A percentile compares a stretch with the other conserved stretches of the same genome.
Evolutionary conservation across 2,329 filamentous ascomycete species (phyloP).

Genomic region (Epicoccum nigrum): DNA sequence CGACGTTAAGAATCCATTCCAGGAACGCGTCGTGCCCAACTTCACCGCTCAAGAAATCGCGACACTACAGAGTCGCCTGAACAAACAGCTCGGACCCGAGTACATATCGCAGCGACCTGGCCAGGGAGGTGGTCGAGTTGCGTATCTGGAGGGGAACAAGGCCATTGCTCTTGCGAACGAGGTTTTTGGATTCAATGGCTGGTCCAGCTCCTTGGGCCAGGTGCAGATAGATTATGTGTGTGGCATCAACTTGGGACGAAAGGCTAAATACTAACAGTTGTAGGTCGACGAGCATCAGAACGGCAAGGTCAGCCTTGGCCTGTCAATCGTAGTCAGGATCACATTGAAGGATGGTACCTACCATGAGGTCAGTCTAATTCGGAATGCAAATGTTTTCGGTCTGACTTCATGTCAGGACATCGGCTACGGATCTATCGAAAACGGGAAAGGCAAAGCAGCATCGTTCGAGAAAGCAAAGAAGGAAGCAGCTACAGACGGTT

Average conservation of each 20-base stretch:
- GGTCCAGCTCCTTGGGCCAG: slow-evolving; percentile 94
- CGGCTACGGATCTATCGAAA: slow-evolving; percentile 95
- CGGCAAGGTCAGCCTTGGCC: slow-evolving; percentile 78
- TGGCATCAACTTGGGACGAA: slow-evolving; percentile 9
- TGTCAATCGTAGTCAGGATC: slow-evolving; percentile 89
- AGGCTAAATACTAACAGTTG: slow-evolving; percentile 21
- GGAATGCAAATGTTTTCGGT: background rate
- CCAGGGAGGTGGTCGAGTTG: slow-evolving; percentile 82
- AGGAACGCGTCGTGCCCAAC: slow-evolving; percentile 74
- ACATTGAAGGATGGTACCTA: slow-evolving; percentile 93
- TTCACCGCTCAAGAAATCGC: slow-evolving; percentile 93
- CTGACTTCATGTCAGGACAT: slow-evolving; percentile 66
- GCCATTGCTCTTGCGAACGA: slow-evolving; percentile 94
- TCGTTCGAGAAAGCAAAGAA: slow-evolving; percentile 99
- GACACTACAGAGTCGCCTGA: slow-evolving; percentile 81
- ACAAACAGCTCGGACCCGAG: slow-evolving; percentile 94
- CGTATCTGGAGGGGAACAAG: slow-evolving; percentile 96
- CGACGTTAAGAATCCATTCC: slow-evolving; percentile 74
- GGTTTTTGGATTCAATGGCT: slow-evolving; percentile 96
- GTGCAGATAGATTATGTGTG: slow-evolving; percentile 89
- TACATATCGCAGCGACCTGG: slow-evolving; percentile 89
- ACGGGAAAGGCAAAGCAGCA: slow-evolving; percentile 90
- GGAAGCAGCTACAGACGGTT: slow-evolving; percentile 90
- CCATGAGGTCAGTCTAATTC: slow-evolving; percentile 67
- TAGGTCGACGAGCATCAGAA: slow-evolving; percentile 81